Evolutionary conservation across 164 flowering plant species (phyloP), one percentile per base, ranked within the genome.

Genomic region (Tetrastigma voinierianum): DNA sequence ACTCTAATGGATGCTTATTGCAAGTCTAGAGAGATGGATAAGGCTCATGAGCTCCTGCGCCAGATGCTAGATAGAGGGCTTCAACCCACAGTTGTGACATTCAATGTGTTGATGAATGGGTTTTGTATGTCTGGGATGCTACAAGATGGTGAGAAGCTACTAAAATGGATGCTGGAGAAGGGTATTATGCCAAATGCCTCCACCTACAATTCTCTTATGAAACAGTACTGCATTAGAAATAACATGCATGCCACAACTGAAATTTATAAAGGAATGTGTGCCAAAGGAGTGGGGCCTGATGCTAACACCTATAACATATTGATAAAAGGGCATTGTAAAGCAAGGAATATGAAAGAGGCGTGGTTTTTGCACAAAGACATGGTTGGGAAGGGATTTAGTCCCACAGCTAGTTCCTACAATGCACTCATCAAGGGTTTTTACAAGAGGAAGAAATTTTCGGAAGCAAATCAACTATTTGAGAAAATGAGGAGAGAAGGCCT

Each of bases 61-160:
- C 74, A 72, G 70, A 88, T 88, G 94, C 75, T 86, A 18, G 78
- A 76, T 59, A 80, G 53, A 72, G 89, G 88, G 15, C 61, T 85
- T 45, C 74, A 85, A 64, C 94, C 94, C 16, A 77, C 90, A 23
- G 53, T 81, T 68, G 89, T 88, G 46, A 88, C 93, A 70, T 88
- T 88, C 65, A 84, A 86, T 74, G 90, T 88, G 69, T 74, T 88
- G 47, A 86, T 88, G 86, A 86, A 83, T 72, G 90, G 90, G 9
- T 84, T 84, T 73, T 88, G 90, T 61, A 66, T 72, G 77, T 73
- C 76, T 13, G 93, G 90, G 62, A 83, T 83, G 93, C 59, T 84
- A 57, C 84, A 80, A 67, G 90, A 86, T 56, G 83, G 89, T 57
- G 74, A 84, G 56, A 75, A 66, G 62, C 77, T 88, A 21, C 71